Base-by-base conservation (phyloP, 2,329 filamentous ascomycete genomes). In the Drechslerella dactyloides region DNA sequence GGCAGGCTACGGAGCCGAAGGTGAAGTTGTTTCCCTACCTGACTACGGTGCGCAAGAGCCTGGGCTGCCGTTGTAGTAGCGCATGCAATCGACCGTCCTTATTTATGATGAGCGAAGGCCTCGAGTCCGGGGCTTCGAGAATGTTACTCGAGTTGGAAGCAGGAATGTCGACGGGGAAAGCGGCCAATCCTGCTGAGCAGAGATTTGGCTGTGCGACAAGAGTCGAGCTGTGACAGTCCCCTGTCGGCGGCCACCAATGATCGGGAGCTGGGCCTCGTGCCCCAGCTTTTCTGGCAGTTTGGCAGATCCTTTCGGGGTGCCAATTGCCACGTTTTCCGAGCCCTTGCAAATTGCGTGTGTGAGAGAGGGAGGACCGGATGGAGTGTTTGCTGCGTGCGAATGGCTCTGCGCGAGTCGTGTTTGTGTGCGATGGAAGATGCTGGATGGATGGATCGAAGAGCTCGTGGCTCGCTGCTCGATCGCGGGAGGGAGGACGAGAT, bases 311-410 rank as follows among this genome's bases (percentile, higher is more conserved):
- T 46, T 51, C 23, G 56, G 55, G 40, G 55, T 69, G 64, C 64
- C 57, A 62, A 19, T 69, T 69, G 65, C 65, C 65, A 69, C 65
- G 65, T 69, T 69, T 69, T 69, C 56, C 51, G 64, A 44, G 57
- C 58, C 65, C 65, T 63, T 62, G 65, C 65, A 42, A 69, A 69
- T 69, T 69, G 58, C 58, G 65, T 58, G 37, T 17, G 37, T 59
- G 56, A 42, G 35, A 19, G 51, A 57, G 61, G 30, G 44, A 52
- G 19, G 30, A 30, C 27, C 27, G 21, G 40, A 21, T 50, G 61
- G 53, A 60, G 51, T 62, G 58, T 62, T 60, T 58, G 65, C 57
- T 69, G 48, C 30, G 37, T 59, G 54, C 33, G 40, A 44, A 23
- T 60, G 37, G 40, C 33, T 17, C 24, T 42, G 57, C 24, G 35